Conservation (phyloP, 176 grass and related monocot species). For the Ensete ventricosum region DNA sequence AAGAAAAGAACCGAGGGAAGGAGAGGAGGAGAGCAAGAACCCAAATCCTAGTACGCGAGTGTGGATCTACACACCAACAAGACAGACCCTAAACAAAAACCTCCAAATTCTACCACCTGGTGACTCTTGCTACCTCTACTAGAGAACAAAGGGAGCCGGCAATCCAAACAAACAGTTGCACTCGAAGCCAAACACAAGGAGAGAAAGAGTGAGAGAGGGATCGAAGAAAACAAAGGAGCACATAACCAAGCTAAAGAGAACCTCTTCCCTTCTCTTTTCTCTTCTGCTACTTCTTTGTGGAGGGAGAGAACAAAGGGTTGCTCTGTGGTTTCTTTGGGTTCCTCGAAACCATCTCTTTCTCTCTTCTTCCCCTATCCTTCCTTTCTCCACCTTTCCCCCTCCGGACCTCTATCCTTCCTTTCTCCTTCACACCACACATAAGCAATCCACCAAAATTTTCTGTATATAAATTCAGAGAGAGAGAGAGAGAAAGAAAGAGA, state of each 20-base stretch:
- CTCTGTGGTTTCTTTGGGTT: too few species aligned
- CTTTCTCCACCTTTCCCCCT: neutral
- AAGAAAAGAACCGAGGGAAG: slow-evolving; percentile 3
- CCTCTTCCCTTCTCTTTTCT: neutral
- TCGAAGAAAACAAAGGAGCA: neutral
- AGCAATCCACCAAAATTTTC: neutral
- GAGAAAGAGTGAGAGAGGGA: neutral
- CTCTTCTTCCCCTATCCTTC: neutral
- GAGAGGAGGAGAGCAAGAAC: neutral
- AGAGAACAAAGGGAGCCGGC: slow-evolving; percentile 3
- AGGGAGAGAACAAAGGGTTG: too few species aligned
- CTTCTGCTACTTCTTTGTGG: neutral
- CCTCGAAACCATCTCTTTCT: neutral
- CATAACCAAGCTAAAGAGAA: neutral
- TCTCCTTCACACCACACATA: neutral
- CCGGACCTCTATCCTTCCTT: neutral
- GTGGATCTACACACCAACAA: neutral
- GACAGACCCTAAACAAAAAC: slow-evolving; percentile 1
- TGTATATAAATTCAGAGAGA: neutral
- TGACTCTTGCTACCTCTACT: neutral
- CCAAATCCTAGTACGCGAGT: neutral
- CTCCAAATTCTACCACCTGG: neutral
- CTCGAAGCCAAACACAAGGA: neutral
- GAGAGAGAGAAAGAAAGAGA: neutral
- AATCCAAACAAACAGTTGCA: slow-evolving; percentile 8